Percentiles rank a stretch among this genome's conserved stretches.
Evolutionary conservation across 169 alveolate genomes (phyloP).

Genomic region (Eimeria maxima): DNA sequence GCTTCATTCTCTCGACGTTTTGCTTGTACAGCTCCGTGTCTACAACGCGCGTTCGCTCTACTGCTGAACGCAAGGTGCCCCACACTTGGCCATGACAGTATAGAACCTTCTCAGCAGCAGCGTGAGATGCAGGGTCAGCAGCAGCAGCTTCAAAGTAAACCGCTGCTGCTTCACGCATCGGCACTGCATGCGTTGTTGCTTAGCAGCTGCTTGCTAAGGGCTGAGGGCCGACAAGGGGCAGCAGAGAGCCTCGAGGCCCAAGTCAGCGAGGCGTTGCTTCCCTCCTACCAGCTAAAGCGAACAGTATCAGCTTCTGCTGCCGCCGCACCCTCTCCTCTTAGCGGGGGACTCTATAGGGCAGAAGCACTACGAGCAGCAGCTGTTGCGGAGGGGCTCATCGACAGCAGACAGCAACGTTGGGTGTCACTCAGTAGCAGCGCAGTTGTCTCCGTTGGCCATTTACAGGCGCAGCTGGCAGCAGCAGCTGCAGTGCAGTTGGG

Average conservation of each 20-base stretch:
- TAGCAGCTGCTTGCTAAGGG: conserved; percentile 61
- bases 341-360: background rate
- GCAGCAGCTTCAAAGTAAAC: conserved; percentile 26
- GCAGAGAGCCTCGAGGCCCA: conserved; percentile 29
- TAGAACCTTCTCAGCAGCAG: background rate
- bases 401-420: conserved; percentile 68
- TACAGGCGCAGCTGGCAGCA: conserved; percentile 70
- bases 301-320: background rate
- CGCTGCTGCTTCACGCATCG: conserved; percentile 56
- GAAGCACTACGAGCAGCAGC: conserved; percentile 65
- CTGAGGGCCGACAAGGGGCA: conserved; percentile 54
- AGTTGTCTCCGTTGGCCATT: conserved; percentile 24
- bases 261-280: conserved; percentile 14
- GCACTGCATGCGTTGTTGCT: conserved; percentile 63
- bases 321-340: background rate
- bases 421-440: conserved; percentile 50
- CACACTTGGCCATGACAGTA: background rate
- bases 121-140: background rate
- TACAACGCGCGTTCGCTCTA: background rate
- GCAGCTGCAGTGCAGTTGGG: conserved; percentile 41
- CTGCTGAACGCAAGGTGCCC: background rate
- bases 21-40: conserved; percentile 41
- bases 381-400: conserved; percentile 43
- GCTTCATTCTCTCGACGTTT: conserved; percentile 22
- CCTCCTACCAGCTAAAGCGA: background rate